These are phyloP conservation scores for Nyctanthes arbortristis DNA, from an alignment of 257 asterid genomes.

Conservation along the genomic window DNA sequence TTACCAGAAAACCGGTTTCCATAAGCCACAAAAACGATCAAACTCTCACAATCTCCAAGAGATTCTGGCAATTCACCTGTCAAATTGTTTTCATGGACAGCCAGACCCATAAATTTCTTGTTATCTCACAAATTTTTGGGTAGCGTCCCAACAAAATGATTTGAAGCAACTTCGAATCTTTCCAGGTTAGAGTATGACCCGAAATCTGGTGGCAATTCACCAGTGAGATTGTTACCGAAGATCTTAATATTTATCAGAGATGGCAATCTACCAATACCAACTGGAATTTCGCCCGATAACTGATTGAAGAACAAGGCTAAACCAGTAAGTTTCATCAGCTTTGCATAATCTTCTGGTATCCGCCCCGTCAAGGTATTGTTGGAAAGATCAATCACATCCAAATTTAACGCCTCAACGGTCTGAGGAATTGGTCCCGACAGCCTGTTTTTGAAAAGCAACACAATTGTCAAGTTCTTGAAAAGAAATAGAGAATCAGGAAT, in stretches of 20 bases:
- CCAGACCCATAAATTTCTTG: slow-evolving; percentile 42
- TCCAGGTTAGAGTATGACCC: too few species aligned
- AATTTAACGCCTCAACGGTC: slow-evolving; percentile 45
- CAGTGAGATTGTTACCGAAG: slow-evolving; percentile 57
- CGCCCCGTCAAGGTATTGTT: slow-evolving; percentile 51
- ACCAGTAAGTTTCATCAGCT: slow-evolving; percentile 50
- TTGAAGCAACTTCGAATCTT: too few species aligned
- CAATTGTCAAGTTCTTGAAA: slow-evolving; percentile 35
- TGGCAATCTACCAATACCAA: too few species aligned
- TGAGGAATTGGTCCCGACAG: slow-evolving; percentile 66
- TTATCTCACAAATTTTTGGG: slow-evolving; percentile 61
- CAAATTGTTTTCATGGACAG: slow-evolving; percentile 50
- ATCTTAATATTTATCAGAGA: slow-evolving; percentile 32
- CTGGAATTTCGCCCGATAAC: slow-evolving; percentile 67
- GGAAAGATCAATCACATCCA: too few species aligned
- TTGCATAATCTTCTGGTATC: slow-evolving; percentile 72
- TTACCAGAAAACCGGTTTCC: slow-evolving; percentile 45
- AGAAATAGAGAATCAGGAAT: slow-evolving; percentile 61
- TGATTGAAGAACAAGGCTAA: slow-evolving; percentile 57
- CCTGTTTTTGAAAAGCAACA: slow-evolving; percentile 47
- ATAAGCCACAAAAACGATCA: slow-evolving; percentile 33
- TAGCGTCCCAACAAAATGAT: slow-evolving; percentile 53
- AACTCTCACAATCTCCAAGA: slow-evolving; percentile 48
- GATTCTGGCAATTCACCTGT: too few species aligned
- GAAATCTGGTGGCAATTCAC: too few species aligned